Evolutionary conservation across 805 yeast species (phyloP).

Genomic region (Brettanomyces nanus): DNA sequence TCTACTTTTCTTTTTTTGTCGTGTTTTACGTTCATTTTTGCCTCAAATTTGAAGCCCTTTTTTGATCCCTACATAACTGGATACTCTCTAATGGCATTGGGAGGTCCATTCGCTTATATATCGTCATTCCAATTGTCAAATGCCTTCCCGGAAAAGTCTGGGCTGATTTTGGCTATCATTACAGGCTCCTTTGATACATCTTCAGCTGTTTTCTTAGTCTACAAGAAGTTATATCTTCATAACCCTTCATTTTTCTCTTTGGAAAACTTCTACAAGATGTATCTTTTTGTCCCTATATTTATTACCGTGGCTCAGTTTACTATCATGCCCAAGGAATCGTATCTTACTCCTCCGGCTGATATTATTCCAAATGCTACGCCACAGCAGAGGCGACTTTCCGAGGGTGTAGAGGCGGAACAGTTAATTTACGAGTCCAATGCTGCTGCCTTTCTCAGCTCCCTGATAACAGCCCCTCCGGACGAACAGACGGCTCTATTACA

Average conservation of each 20-base stretch:
- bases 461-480: background rate
- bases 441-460: background rate
- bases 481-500: conserved; percentile 19
- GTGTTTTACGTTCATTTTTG: conserved; percentile 36
- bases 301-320: conserved; percentile 37
- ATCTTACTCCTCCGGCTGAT: conserved; percentile 33
- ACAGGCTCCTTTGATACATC: conserved; percentile 57
- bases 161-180: conserved; percentile 42
- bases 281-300: conserved; percentile 41
- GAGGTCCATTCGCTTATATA: conserved; percentile 50
- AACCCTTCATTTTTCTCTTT: conserved; percentile 30
- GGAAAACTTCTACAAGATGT: conserved; percentile 37
- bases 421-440: conserved; percentile 10
- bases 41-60: conserved; percentile 11
- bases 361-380: conserved; percentile 25
- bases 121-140: conserved; percentile 51
- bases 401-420: conserved; percentile 21
- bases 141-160: conserved; percentile 46
- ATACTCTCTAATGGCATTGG: conserved; percentile 44
- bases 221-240: conserved; percentile 32
- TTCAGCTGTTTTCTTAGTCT: conserved; percentile 44
- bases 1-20: conserved; percentile 38
- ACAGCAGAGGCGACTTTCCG: conserved; percentile 20
- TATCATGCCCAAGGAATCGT: conserved; percentile 44
- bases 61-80: conserved; percentile 48